These are phyloP conservation scores for Cladosporium halotolerans DNA, from an alignment of 2,329 filamentous ascomycete species.

Conservation along the genomic window DNA sequence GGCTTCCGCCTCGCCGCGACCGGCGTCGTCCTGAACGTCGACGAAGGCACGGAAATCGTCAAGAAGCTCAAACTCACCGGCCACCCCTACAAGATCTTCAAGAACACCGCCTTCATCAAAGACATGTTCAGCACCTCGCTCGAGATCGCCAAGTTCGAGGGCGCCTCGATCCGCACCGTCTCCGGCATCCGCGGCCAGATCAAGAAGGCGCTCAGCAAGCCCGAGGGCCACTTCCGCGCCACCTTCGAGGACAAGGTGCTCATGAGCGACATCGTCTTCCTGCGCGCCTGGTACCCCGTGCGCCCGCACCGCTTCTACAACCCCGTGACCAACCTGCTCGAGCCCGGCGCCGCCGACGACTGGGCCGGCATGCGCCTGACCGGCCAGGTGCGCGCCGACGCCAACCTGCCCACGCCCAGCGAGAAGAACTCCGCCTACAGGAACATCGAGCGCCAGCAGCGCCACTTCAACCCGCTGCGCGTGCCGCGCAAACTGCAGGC, in stretches of 20 bases:
- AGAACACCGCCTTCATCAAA: constrained; percentile 97
- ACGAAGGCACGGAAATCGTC: constrained; percentile 94
- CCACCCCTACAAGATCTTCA: constrained; percentile 93
- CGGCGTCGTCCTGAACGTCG: constrained; percentile 86
- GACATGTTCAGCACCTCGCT: constrained; percentile 94
- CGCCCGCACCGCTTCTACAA: constrained; percentile 96
- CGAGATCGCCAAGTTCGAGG: constrained; percentile 97
- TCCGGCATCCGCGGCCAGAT: constrained; percentile 94
- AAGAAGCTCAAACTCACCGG: constrained; percentile 98
- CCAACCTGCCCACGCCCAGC: constrained; percentile 69
- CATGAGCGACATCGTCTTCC: constrained; percentile 92
- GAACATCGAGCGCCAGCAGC: constrained; percentile 46
- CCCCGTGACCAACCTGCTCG: constrained; percentile 85
- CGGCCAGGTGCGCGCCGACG: constrained; percentile 75
- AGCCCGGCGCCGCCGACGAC: constrained; percentile 40
- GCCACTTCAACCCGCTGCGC: constrained; percentile 55
- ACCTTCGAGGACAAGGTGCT: constrained; percentile 99
- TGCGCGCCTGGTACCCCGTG: constrained; percentile 94
- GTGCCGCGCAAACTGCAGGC: constrained; percentile 76
- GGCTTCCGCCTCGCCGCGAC: constrained; percentile 94
- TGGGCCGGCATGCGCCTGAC: constrained; percentile 95
- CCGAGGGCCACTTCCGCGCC: constrained; percentile 90
- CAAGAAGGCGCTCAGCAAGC: constrained; percentile 87
- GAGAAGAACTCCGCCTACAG: constrained; percentile 83
- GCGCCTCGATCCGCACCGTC: constrained; percentile 89